A percentile compares a stretch with the other conserved stretches of the same genome.
Conservation (phyloP, 495 filamentous ascomycete genomes). For the Darksidea phi region DNA sequence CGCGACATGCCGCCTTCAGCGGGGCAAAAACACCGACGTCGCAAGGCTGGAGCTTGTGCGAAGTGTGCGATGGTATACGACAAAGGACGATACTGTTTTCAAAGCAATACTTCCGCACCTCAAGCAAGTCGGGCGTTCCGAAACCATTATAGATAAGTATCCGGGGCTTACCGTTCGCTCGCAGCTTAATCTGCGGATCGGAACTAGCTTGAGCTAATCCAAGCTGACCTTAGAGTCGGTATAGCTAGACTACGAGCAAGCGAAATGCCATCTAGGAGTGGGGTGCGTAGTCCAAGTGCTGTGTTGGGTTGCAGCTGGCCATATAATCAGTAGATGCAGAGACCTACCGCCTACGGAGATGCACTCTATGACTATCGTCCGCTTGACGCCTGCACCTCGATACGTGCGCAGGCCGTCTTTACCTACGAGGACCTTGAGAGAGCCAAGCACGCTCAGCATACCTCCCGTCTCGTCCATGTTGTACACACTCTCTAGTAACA, state of each 20-base stretch:
- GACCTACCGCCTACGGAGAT: neutral
- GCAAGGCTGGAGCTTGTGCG: conserved; percentile 1
- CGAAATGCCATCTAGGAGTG: neutral
- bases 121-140: conserved; percentile 7
- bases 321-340: neutral
- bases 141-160: conserved; percentile 15
- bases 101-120: conserved; percentile 13
- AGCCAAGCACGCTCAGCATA: neutral
- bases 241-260: neutral
- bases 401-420: neutral
- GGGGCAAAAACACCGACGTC: conserved; percentile 6
- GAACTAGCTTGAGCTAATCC: conserved; percentile 9
- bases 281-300: conserved; percentile 12
- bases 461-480: neutral
- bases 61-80: conserved; percentile 13
- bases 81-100: conserved; percentile 17
- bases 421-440: neutral
- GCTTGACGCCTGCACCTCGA: neutral
- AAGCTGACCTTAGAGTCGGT: neutral
- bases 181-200: conserved; percentile 3
- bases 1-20: conserved; percentile 10
- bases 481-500: conserved; percentile 4
- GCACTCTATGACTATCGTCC: neutral
- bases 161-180: neutral
- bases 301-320: neutral